phyloP scores from a whole-genome alignment of 495 filamentous ascomycete genomes.

The Penicillium bovifimosum region DNA sequence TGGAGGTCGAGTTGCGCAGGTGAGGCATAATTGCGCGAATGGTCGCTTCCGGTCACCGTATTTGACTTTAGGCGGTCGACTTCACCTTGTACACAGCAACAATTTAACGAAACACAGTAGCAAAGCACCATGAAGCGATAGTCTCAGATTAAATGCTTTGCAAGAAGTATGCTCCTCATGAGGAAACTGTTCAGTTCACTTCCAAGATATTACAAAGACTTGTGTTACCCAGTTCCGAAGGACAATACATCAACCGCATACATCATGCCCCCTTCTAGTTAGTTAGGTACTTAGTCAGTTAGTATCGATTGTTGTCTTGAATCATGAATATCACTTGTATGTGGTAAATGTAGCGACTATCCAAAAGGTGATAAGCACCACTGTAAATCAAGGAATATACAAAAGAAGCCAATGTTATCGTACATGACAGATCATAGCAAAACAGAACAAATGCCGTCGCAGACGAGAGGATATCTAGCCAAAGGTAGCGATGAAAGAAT shows the following conservation, averaged over 20 bases:
- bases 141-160: no score
- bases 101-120: no score
- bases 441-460: not conserved
- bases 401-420: conserved; percentile 2
- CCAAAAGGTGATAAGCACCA: not conserved
- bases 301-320: no score
- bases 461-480: conserved; percentile 6
- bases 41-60: not conserved
- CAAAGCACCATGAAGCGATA: no score
- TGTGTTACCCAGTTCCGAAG: no score
- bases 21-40: conserved; percentile 7
- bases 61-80: not conserved
- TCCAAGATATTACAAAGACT: no score
- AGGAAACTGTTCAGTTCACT: no score
- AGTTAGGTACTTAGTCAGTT: no score
- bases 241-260: no score
- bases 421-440: not conserved
- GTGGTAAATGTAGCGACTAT: not conserved
- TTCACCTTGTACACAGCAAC: no score
- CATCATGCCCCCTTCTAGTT: no score
- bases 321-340: not conserved
- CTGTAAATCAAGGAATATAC: not conserved
- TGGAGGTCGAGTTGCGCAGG: conserved; percentile 5
- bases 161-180: no score
- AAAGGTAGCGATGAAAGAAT: not conserved